These are phyloP conservation scores for Aphanocladium album DNA, from an alignment of 2,329 filamentous ascomycete genomes.

Conservation along the genomic window DNA sequence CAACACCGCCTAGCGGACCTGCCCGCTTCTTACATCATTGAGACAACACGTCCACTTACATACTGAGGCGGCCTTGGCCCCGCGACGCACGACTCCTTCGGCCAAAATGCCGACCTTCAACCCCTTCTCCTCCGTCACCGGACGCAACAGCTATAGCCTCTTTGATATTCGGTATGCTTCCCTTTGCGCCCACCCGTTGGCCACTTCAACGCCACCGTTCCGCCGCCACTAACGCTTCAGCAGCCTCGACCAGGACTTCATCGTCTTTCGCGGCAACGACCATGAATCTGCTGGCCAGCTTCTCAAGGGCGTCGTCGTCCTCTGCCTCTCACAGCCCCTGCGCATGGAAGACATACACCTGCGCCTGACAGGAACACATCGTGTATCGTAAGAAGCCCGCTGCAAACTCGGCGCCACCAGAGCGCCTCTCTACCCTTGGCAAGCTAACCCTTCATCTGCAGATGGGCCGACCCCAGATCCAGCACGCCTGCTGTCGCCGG, in stretches of 20 bases:
- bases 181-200: neutral
- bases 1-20: neutral
- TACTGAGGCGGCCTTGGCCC: conserved; percentile 5
- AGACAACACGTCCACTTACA: neutral
- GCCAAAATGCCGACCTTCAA: conserved; percentile 52
- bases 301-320: conserved; percentile 66
- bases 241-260: conserved; percentile 72
- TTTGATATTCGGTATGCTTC: conserved; percentile 54
- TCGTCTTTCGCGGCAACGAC: conserved; percentile 71
- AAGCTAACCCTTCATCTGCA: conserved; percentile 21
- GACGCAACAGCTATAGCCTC: conserved; percentile 46
- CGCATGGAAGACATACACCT: conserved; percentile 70
- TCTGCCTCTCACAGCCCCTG: conserved; percentile 65
- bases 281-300: conserved; percentile 72
- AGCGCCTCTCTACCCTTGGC: neutral
- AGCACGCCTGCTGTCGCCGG: conserved; percentile 55
- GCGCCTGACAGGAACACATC: conserved; percentile 64
- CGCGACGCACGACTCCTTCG: neutral
- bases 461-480: conserved; percentile 47
- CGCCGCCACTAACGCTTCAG: conserved; percentile 13
- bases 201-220: neutral
- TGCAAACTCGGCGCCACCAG: neutral
- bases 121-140: conserved; percentile 48
- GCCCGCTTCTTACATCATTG: neutral
- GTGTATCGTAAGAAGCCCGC: conserved; percentile 53